Evolutionary conservation across 2,329 filamentous ascomycete species (phyloP), one percentile per base, ranked within the genome.

Genomic region (Eutypella sp.): DNA sequence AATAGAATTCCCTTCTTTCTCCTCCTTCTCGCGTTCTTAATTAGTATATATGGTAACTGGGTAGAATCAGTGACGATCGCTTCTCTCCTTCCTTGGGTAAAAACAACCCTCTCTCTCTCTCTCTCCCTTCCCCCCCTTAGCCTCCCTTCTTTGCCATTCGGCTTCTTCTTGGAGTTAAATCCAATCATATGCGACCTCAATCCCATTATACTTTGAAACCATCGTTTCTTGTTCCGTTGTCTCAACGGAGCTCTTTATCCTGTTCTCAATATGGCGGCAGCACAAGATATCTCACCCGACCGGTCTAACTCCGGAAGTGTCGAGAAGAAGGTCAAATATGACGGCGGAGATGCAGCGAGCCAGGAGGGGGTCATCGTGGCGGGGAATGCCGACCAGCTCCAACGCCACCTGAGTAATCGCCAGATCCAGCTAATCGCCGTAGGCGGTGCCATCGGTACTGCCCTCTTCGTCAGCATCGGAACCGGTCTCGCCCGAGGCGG

Each of bases 391-490:
- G 57, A 61, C 45, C 57, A 63, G 42, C 64, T 71, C 5, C 65
- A 70, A 22, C 67, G 71, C 37, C 67, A 67, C 47, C 57, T 74
- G 18, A 66, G 64, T 42, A 72, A 72, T 49, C 67, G 70, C 19
- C 66, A 79, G 54, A 76, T 81, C 55, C 77, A 81, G 61, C 68
- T 81, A 29, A 79, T 81, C 47, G 77, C 76, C 52, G 74, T 80
- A 55, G 78, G 77, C 24, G 77, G 77, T 39, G 77, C 76, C 44
- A 79, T 81, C 50, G 75, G 75, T 44, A 79, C 75, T 3, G 76
- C 76, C 2, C 67, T 82, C 44, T 83, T 83, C 64, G 75, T 83
- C 57, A 78, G 72, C 55, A 84, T 85, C 51, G 80, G 81, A 46
- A 68, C 68, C 52, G 81, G 79, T 47, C 65, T 79, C 20, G 66